These are phyloP conservation scores for Juglanconis juglandina DNA, from an alignment of 2,329 filamentous ascomycete genomes.

Conservation along the genomic window DNA sequence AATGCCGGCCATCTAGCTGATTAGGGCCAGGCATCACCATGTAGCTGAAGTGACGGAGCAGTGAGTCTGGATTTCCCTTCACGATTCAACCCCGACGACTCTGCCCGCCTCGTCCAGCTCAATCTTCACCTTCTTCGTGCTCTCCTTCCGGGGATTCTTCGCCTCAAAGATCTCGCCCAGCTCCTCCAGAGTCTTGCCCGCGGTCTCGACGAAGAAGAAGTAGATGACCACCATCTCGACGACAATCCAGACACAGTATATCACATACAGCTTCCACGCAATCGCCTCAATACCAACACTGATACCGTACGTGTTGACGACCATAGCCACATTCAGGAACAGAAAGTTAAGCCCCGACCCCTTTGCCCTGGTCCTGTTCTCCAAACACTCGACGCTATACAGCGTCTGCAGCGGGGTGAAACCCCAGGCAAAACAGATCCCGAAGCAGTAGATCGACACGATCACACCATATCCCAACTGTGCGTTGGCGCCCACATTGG, in stretches of 20 bases:
- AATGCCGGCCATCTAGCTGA: too few species aligned
- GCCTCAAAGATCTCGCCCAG: conserved; percentile 14
- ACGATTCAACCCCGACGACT: conserved; percentile 11
- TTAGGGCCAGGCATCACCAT: too few species aligned
- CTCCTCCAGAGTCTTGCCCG: conserved; percentile 27
- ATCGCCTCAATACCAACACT: conserved; percentile 44
- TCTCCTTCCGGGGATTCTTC: conserved; percentile 11
- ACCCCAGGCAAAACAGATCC: conserved; percentile 48
- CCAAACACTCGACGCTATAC: conserved; percentile 40
- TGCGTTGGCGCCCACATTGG: conserved; percentile 27
- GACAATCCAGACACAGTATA: conserved; percentile 42
- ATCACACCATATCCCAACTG: conserved; percentile 21
- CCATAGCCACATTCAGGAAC: conserved; percentile 39
- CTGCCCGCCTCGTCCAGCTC: conserved; percentile 14
- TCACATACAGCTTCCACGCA: conserved; percentile 48
- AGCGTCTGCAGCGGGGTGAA: conserved; percentile 47
- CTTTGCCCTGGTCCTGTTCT: conserved; percentile 37
- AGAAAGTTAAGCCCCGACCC: conserved; percentile 41
- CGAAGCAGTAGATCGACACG: conserved; percentile 40
- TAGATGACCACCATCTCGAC: conserved; percentile 40
- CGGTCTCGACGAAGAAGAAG: conserved; percentile 47
- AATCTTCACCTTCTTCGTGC: conserved; percentile 15
- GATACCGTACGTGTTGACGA: conserved; percentile 42
- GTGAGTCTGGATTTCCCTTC: neutral
- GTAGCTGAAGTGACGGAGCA: too few species aligned